phyloP scores from a whole-genome alignment of 345 rosid genomes.

The Geranium rotundifolium region DNA sequence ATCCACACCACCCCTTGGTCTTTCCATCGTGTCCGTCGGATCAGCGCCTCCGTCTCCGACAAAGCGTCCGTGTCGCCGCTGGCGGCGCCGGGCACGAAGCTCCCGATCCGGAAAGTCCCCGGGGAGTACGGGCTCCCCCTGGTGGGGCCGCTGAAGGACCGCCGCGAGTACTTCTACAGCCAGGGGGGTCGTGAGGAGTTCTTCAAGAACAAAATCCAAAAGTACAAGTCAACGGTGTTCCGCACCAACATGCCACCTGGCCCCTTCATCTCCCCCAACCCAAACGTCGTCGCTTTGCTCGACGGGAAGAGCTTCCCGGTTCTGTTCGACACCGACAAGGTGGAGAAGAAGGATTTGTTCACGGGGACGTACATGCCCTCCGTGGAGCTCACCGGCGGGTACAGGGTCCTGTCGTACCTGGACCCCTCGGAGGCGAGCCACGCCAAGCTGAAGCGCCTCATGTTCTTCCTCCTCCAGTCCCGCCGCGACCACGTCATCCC shows the following conservation, averaged over 20 bases:
- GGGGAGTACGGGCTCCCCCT: constrained; percentile 68
- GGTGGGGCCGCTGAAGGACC: constrained; percentile 70
- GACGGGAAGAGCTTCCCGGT: constrained; percentile 88
- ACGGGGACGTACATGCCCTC: constrained; percentile 93
- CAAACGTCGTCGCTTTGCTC: constrained; percentile 60
- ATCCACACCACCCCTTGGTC: constrained; percentile 1
- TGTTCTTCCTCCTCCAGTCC: constrained; percentile 50
- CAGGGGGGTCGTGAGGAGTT: constrained; percentile 51
- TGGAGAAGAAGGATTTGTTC: constrained; percentile 71
- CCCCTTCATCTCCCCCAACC: constrained; percentile 46
- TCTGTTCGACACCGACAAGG: constrained; percentile 68
- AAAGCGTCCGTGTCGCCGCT: constrained; percentile 11
- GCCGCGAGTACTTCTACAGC: constrained; percentile 58
- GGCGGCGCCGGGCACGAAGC: constrained; percentile 6
- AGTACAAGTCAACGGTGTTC: constrained; percentile 61
- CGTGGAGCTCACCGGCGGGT: constrained; percentile 71
- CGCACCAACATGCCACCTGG: constrained; percentile 83
- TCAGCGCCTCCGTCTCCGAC: constrained; percentile 35
- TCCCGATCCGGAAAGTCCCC: constrained; percentile 52
- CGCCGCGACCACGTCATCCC: constrained; percentile 59
- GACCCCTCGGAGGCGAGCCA: constrained; percentile 81
- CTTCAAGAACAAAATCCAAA: constrained; percentile 53
- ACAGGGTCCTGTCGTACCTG: constrained; percentile 65
- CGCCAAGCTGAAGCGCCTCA: constrained; percentile 49
- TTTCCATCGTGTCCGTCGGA: constrained; percentile 5